Conservation (phyloP, 148 eudicot species). For the Persicaria tinctoria region DNA sequence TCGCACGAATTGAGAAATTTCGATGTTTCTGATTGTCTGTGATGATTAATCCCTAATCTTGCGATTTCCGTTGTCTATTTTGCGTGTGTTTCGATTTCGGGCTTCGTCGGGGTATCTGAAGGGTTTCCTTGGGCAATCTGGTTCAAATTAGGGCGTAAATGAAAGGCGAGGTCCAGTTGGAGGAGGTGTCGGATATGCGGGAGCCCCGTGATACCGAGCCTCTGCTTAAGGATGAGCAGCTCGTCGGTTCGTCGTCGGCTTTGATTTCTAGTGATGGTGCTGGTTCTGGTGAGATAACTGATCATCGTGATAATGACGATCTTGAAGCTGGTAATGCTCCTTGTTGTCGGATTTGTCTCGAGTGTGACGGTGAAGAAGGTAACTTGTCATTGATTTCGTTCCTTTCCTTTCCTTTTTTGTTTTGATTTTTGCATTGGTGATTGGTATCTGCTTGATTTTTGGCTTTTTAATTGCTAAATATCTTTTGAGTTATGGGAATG, state of each 20-base stretch:
- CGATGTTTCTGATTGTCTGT: background rate
- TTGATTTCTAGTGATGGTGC: conserved; percentile 10
- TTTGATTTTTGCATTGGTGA: background rate
- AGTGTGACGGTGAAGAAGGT: conserved; percentile 71
- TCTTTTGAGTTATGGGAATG: background rate
- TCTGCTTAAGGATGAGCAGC: conserved; percentile 27
- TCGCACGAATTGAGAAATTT: background rate
- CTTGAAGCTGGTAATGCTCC: conserved; percentile 52
- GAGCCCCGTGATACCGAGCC: conserved; percentile 58
- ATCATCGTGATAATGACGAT: conserved; percentile 21
- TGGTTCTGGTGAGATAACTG: conserved; percentile 30
- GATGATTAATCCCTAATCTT: background rate
- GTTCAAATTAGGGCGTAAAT: conserved; percentile 12
- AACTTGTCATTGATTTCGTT: background rate
- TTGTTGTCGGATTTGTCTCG: conserved; percentile 81
- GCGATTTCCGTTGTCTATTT: background rate
- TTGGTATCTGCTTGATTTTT: too few species aligned
- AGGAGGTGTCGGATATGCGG: conserved; percentile 26
- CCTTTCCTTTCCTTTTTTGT: background rate
- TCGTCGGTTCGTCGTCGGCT: conserved; percentile 16
- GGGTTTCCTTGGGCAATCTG: background rate
- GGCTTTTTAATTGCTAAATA: too few species aligned
- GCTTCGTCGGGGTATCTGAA: background rate
- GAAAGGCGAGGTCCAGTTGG: conserved; percentile 46
- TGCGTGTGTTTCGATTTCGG: background rate